Evolutionary conservation across 2,329 filamentous ascomycete genomes (phyloP), one percentile per base, ranked within the genome.

Genomic region (Epicoccum sorghinum): DNA sequence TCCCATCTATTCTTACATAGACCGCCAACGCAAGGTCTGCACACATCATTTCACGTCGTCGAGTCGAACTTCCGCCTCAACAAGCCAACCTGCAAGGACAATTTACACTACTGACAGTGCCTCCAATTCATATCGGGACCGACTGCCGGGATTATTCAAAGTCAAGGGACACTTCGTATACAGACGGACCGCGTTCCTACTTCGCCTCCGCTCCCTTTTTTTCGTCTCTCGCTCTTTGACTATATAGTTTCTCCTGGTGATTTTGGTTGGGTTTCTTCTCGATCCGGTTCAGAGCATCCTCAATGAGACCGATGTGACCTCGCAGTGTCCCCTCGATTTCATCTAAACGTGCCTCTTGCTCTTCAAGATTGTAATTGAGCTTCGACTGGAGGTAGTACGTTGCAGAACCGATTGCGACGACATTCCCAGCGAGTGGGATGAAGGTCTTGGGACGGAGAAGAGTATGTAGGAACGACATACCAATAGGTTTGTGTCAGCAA

Each of bases 261-360:
- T 70, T 65, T 35, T 66, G 64, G 42, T 71, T 68, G 9, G 52
- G 60, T 57, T 75, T 77, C 23, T 75, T 73, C 57, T 81, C 78
- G n/a, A 80, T 59, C 4, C 77, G 62, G 55, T 80, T 77, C 22
- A 80, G 57, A 5, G 74, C 68, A 32, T 80, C 78, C 57, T 81
- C 78, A 37, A 80, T 80, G 14, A 80, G 44, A 1, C 77, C 78
- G 53, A 80, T 79, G 52, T 80, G 78, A 3, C 78, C 78, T 52
- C 78, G 60, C 32, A 80, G 54, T 12, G 78, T 81, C 6, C 79
- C 78, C 59, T 81, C 78, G 3, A 81, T 70, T 50, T 80, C 78
- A 46, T 80, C 78, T 59, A 79, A 72, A 8, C 78, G 74, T 3
- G 79, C 78, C 67, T 81, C 79, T 59, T 79, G 74, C 56, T 81